These are phyloP conservation scores for Dendrobium huoshanense DNA, from an alignment of 106 monocot genomes.

Conservation along the genomic window DNA sequence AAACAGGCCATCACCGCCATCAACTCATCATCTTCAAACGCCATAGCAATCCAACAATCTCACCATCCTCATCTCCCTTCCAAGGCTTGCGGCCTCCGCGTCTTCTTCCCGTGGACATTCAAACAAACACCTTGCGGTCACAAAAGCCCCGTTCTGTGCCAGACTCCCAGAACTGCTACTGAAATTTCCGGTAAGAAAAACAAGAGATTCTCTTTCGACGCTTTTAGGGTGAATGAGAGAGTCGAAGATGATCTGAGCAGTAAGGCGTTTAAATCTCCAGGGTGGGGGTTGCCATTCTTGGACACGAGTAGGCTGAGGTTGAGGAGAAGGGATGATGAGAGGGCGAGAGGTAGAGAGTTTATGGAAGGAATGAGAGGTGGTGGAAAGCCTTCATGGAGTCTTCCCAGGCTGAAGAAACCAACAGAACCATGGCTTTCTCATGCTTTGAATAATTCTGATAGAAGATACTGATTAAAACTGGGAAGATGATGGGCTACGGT, in stretches of 20 bases:
- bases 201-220: not conserved
- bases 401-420: slow-evolving; percentile 35
- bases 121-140: slow-evolving; percentile 40
- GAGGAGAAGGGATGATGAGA: not conserved
- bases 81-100: slow-evolving; percentile 42
- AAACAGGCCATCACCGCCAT: too few relatives aligned
- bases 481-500: too few relatives aligned
- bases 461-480: slow-evolving; percentile 5
- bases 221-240: not conserved
- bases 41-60: not conserved
- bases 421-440: slow-evolving; percentile 43
- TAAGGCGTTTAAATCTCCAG: slow-evolving; percentile 21
- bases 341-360: slow-evolving; percentile 1
- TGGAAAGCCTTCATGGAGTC: slow-evolving; percentile 6
- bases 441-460: slow-evolving; percentile 23
- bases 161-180: not conserved
- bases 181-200: not conserved
- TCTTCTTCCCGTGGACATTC: slow-evolving; percentile 48
- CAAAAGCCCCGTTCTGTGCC: slow-evolving; percentile 11
- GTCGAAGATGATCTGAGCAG: slow-evolving; percentile 12
- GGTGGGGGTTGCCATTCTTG: slow-evolving; percentile 40
- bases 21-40: not conserved
- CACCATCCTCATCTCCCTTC: not conserved
- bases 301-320: slow-evolving; percentile 25
- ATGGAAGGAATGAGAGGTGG: not conserved